A percentile compares a stretch with the other conserved stretches of the same genome.
phyloP scores from a whole-genome alignment of 2,329 filamentous ascomycete genomes.

The Penicillium janthinellum region DNA sequence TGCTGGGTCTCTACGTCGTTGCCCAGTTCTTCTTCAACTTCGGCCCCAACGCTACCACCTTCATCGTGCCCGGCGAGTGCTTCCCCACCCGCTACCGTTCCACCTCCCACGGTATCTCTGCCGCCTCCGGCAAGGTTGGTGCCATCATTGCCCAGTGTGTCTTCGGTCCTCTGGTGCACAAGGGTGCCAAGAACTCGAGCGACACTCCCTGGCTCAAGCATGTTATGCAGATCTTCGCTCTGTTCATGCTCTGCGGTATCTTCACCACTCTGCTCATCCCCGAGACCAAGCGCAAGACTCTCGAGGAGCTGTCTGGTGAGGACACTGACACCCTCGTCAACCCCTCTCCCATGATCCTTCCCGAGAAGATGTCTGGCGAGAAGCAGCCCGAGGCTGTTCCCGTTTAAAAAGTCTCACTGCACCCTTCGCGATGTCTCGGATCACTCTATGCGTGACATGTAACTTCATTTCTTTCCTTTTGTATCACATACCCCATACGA shows the following conservation, averaged over 20 bases:
- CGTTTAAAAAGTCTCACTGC: background rate
- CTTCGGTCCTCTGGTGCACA: conserved; percentile 57
- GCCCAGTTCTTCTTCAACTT: conserved; percentile 32
- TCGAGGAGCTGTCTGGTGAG: conserved; percentile 73
- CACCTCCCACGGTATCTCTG: conserved; percentile 64
- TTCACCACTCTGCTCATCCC: conserved; percentile 72
- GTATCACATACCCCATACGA: background rate
- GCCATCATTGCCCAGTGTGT: conserved; percentile 45
- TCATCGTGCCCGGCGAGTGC: conserved; percentile 63
- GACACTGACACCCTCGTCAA: conserved; percentile 29
- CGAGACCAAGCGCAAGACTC: conserved; percentile 73
- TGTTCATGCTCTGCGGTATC: conserved; percentile 76
- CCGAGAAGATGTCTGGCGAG: background rate
- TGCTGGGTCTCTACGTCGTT: conserved; percentile 30
- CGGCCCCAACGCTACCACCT: conserved; percentile 61
- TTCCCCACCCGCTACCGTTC: conserved; percentile 64
- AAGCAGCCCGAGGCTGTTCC: background rate
- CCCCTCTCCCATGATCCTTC: conserved; percentile 1
- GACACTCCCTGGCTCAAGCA: conserved; percentile 69
- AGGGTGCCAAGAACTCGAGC: conserved; percentile 55
- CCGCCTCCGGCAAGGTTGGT: conserved; percentile 62
- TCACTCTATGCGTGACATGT: background rate
- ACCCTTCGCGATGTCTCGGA: background rate
- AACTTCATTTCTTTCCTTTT: background rate
- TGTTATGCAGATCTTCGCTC: conserved; percentile 74